Evolutionary conservation across 2,329 filamentous ascomycete genomes (phyloP).

Genomic region (Trichoderma koningii): DNA sequence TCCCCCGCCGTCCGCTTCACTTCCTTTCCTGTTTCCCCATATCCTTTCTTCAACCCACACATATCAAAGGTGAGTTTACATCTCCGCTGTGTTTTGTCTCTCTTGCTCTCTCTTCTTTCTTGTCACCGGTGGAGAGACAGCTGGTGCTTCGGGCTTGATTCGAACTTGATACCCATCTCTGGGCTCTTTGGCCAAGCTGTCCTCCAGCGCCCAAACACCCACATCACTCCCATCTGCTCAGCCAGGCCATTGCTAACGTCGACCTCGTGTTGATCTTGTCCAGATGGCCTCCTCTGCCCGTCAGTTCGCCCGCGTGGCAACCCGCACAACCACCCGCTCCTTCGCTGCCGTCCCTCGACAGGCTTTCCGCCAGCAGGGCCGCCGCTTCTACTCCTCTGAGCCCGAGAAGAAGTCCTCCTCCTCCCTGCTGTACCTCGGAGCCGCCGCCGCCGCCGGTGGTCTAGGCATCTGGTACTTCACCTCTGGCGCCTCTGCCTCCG

Average conservation of each 20-base stretch:
- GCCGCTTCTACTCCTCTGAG: constrained; percentile 78
- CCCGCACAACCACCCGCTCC: constrained; percentile 59
- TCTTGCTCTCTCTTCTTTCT: background rate
- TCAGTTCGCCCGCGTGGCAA: constrained; percentile 59
- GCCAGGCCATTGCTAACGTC: constrained; percentile 19
- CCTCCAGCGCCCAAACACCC: background rate
- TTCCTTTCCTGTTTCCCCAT: background rate
- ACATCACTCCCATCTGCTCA: background rate
- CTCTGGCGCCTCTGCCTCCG: constrained; percentile 50
- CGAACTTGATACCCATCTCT: background rate
- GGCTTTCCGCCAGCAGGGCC: constrained; percentile 71
- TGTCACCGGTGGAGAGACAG: background rate
- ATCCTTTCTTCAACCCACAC: constrained; percentile 12
- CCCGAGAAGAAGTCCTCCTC: constrained; percentile 55
- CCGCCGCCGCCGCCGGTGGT: constrained; percentile 61
- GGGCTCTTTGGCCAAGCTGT: constrained; percentile 6
- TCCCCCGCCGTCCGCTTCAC: background rate
- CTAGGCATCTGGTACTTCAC: constrained; percentile 69
- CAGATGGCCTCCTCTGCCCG: constrained; percentile 50
- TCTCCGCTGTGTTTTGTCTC: background rate
- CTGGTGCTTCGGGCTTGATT: background rate
- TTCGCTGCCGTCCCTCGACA: constrained; percentile 64
- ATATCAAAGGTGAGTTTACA: constrained; percentile 10
- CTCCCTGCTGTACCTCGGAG: constrained; percentile 59
- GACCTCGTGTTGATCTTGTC: background rate